phyloP scores from a whole-genome alignment of 148 eudicot genomes.

The Camellia lanceoleosa region DNA sequence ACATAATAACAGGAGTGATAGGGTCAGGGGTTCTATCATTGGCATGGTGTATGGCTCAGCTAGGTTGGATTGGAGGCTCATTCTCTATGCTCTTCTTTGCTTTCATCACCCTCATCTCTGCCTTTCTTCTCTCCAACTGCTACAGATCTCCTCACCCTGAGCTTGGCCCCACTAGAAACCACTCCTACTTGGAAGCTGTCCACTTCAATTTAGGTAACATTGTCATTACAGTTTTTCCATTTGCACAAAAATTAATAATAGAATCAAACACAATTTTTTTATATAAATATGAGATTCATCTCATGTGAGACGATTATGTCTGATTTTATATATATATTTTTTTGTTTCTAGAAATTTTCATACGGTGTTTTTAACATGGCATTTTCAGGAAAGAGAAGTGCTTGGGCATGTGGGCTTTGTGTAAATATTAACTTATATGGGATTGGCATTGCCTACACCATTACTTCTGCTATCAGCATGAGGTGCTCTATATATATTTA shows the following conservation, averaged over 20 bases:
- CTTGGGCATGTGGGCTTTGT: slow-evolving; percentile 49
- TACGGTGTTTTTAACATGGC: no score
- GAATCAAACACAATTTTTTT: no score
- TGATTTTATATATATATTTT: no score
- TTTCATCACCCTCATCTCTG: slow-evolving; percentile 26
- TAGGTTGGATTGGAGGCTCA: slow-evolving; percentile 40
- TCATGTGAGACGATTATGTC: no score
- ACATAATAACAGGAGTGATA: slow-evolving; percentile 36
- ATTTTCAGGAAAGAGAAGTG: not conserved
- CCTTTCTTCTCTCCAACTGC: slow-evolving; percentile 32
- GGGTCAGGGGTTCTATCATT: slow-evolving; percentile 41
- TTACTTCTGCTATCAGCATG: slow-evolving; percentile 31
- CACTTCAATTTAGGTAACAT: slow-evolving; percentile 24
- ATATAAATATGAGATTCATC: no score
- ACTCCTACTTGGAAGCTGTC: slow-evolving; percentile 30
- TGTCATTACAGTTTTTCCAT: not conserved
- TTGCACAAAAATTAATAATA: no score
- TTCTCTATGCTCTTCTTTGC: slow-evolving; percentile 30
- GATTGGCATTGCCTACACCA: slow-evolving; percentile 35
- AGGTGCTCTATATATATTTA: slow-evolving; percentile 9
- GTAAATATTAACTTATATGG: slow-evolving; percentile 38
- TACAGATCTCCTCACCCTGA: slow-evolving; percentile 34
- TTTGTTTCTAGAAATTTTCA: no score
- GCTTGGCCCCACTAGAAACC: slow-evolving; percentile 25
- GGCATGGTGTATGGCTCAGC: slow-evolving; percentile 43